A percentile compares a stretch with the other conserved stretches of the same genome.
Conservation (phyloP, 2,329 filamentous ascomycete genomes). For the Podosphaera fusca region DNA sequence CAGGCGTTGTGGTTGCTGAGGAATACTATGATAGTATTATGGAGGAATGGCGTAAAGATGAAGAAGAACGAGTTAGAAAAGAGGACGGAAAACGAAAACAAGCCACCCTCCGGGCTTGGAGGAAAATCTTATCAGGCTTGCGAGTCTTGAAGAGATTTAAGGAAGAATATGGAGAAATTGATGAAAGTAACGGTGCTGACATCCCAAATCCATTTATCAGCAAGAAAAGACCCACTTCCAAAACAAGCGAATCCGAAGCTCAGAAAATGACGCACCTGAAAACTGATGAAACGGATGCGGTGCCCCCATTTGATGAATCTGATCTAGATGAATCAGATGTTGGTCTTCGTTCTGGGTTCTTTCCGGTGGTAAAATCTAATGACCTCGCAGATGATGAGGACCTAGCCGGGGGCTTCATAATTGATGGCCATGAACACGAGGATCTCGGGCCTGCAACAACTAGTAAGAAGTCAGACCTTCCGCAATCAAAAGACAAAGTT, state of each 20-base stretch:
- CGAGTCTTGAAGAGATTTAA: conserved; percentile 57
- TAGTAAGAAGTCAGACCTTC: conserved; percentile 9
- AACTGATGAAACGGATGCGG: conserved; percentile 32
- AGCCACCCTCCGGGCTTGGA: conserved; percentile 53
- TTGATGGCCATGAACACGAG: conserved; percentile 10
- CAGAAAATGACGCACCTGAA: conserved; percentile 14
- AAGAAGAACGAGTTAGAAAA: conserved; percentile 49
- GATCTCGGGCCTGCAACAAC: not conserved
- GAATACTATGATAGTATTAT: conserved; percentile 55
- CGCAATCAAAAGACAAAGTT: conserved; percentile 3
- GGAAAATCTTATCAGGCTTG: conserved; percentile 67
- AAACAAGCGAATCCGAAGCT: conserved; percentile 12
- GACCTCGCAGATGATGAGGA: conserved; percentile 9
- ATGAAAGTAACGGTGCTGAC: conserved; percentile 28
- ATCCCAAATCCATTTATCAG: conserved; percentile 31
- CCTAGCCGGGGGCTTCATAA: conserved; percentile 11
- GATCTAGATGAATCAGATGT: conserved; percentile 22
- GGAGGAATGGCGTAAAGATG: conserved; percentile 58
- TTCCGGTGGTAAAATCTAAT: conserved; percentile 12
- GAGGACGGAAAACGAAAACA: conserved; percentile 68
- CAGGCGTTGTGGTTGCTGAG: conserved; percentile 68
- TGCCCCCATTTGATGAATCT: conserved; percentile 34
- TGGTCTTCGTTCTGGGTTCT: conserved; percentile 10
- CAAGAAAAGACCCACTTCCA: conserved; percentile 15
- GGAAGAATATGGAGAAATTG: conserved; percentile 47